Percentiles rank a stretch among this genome's conserved stretches.
These are phyloP conservation scores for Rhododendron griersonianum DNA, from an alignment of 148 eudicot species.

Conservation along the genomic window DNA sequence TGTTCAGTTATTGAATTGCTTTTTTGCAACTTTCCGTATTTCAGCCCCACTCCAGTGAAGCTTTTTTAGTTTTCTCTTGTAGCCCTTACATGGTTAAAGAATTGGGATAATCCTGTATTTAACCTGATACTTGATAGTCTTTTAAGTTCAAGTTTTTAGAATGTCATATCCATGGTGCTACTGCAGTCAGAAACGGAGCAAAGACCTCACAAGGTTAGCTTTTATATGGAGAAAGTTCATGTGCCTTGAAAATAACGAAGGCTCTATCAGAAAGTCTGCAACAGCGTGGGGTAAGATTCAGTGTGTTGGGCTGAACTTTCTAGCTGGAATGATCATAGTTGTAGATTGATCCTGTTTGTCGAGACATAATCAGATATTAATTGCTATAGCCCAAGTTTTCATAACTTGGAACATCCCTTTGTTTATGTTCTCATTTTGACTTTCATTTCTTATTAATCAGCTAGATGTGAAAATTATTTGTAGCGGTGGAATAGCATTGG, in stretches of 20 bases:
- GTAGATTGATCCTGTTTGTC: neutral
- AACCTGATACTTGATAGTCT: neutral
- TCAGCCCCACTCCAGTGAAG: neutral
- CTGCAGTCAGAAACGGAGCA: neutral
- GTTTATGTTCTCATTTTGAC: neutral
- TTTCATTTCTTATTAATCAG: neutral
- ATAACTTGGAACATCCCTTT: neutral
- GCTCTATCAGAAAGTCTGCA: neutral
- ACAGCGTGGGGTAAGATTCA: slow-evolving; percentile 40
- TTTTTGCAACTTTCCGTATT: neutral
- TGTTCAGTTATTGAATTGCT: neutral
- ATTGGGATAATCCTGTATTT: neutral
- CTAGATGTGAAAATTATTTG: neutral
- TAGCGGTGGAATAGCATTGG: neutral
- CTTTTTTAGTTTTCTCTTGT: neutral
- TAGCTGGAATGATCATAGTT: neutral
- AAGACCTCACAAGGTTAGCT: neutral
- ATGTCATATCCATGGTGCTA: neutral
- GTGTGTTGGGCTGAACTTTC: neutral
- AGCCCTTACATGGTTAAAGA: neutral
- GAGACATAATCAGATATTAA: neutral
- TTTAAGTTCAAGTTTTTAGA: neutral
- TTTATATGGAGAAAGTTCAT: neutral
- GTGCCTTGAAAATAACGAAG: neutral
- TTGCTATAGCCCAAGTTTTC: neutral